Evolutionary conservation across 306 rosid species (phyloP).

Genomic region (Sesbania bispinosa): DNA sequence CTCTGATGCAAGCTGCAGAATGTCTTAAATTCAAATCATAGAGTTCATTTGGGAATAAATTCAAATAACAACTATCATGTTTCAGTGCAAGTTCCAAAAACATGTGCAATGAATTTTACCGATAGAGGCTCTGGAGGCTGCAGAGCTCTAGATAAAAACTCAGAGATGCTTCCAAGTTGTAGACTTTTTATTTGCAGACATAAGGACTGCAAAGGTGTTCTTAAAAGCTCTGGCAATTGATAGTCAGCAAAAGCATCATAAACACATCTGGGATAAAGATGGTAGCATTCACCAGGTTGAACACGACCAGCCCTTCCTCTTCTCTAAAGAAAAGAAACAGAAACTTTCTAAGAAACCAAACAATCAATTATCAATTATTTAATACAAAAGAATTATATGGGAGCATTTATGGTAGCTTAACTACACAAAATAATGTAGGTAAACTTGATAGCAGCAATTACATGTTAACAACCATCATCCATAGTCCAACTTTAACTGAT

Average conservation of each 20-base stretch:
- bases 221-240: constrained; percentile 91
- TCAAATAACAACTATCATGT: constrained; percentile 19
- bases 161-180: constrained; percentile 88
- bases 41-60: background rate
- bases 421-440: background rate
- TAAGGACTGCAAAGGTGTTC: constrained; percentile 94
- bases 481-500: constrained; percentile 19
- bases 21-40: constrained; percentile 8
- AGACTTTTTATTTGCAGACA: constrained; percentile 97
- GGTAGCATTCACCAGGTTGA: constrained; percentile 92
- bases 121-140: constrained; percentile 88
- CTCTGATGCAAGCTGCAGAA: background rate
- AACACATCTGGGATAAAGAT: constrained; percentile 91
- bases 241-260: constrained; percentile 81
- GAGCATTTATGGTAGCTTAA: background rate
- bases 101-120: constrained; percentile 45
- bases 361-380: constrained; percentile 8
- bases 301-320: constrained; percentile 99
- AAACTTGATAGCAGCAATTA: constrained; percentile 13
- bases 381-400: background rate
- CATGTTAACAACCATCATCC: background rate
- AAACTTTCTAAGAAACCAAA: constrained; percentile 8
- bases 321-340: constrained; percentile 49
- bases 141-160: constrained; percentile 90
- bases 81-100: constrained; percentile 23